phyloP scores from a whole-genome alignment of 148 eudicot genomes.

The Rhododendron henanense region DNA sequence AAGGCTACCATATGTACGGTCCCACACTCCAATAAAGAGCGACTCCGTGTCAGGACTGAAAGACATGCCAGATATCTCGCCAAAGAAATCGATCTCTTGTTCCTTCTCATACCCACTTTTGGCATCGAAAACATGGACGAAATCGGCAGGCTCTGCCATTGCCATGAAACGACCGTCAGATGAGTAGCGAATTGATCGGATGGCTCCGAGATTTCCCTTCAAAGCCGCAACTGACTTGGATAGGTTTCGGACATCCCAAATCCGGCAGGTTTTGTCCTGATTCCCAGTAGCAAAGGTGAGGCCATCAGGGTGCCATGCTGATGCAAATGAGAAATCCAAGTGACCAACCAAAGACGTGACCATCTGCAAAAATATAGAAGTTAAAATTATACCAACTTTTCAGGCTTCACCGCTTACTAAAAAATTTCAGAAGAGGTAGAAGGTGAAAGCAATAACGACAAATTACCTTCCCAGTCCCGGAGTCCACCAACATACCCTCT shows the following conservation, averaged over 20 bases:
- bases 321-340: conserved; percentile 75
- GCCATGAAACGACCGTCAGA: conserved; percentile 85
- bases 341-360: conserved; percentile 50
- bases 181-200: conserved; percentile 74
- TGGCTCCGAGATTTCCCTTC: conserved; percentile 75
- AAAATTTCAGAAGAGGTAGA: not conserved
- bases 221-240: conserved; percentile 52
- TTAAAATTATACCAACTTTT: not conserved
- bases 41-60: conserved; percentile 81
- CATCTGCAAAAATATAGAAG: conserved; percentile 33
- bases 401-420: not conserved
- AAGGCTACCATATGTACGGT: conserved; percentile 82
- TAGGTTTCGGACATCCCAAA: conserved; percentile 71
- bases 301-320: conserved; percentile 88
- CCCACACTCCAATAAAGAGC: conserved; percentile 81
- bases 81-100: conserved; percentile 87
- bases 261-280: conserved; percentile 80
- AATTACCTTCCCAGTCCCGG: conserved; percentile 60
- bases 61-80: conserved; percentile 81
- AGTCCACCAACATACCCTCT: conserved; percentile 62
- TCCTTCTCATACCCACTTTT: conserved; percentile 53
- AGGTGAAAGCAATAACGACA: not conserved
- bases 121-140: conserved; percentile 70
- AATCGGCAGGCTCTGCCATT: conserved; percentile 89
- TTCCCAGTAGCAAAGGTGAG: conserved; percentile 77